These are phyloP conservation scores for Leptodontidium sp. DNA, from an alignment of 2,329 filamentous ascomycete genomes.

Conservation along the genomic window DNA sequence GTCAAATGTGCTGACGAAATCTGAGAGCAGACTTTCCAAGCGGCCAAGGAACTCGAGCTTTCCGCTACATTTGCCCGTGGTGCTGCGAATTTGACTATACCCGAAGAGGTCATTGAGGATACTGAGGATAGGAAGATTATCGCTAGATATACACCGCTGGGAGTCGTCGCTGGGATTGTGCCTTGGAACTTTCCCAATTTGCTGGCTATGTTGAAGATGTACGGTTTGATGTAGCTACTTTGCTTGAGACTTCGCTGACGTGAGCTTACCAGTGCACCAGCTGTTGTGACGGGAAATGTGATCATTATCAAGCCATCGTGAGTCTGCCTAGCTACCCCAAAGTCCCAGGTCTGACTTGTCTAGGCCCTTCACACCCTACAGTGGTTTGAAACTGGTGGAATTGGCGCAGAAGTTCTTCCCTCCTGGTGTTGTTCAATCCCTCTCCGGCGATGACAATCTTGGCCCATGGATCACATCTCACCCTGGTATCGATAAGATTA, in stretches of 20 bases:
- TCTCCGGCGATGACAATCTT: conserved; percentile 62
- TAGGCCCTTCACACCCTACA: conserved; percentile 60
- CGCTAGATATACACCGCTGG: conserved; percentile 56
- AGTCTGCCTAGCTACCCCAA: not conserved
- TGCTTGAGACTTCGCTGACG: not conserved
- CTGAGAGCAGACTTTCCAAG: not conserved
- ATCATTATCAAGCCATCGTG: conserved; percentile 64
- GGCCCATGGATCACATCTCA: conserved; percentile 63
- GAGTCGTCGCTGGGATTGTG: conserved; percentile 62
- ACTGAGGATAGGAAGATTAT: conserved; percentile 48
- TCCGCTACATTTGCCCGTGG: not conserved
- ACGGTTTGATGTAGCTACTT: not conserved
- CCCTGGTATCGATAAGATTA: conserved; percentile 62
- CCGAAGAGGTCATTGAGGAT: conserved; percentile 34
- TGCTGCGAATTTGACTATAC: conserved; percentile 12
- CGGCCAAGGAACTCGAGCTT: not conserved
- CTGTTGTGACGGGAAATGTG: conserved; percentile 60
- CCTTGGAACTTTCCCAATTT: conserved; percentile 67
- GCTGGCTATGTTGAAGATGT: conserved; percentile 58
- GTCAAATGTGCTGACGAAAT: not conserved
- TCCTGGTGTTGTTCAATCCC: conserved; percentile 62
- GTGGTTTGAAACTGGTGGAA: conserved; percentile 60
- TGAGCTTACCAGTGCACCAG: conserved; percentile 43
- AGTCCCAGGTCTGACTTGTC: not conserved
- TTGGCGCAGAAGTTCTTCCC: conserved; percentile 58